Base-by-base conservation (phyloP, 768 basidiomycete genomes). In the Mycena belliarum region DNA sequence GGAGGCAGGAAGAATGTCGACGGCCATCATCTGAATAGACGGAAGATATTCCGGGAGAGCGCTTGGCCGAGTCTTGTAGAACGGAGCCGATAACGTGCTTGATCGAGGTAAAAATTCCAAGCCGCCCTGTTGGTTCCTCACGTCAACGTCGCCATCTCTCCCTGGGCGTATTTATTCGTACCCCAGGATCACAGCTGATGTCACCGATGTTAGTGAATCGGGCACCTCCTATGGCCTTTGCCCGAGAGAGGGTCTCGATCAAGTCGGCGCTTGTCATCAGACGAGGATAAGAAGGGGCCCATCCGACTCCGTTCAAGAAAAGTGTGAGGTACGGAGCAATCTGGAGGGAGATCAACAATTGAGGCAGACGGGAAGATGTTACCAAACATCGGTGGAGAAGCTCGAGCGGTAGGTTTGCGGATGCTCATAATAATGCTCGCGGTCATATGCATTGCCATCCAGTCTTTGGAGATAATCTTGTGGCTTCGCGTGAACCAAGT, bases 1-100 rank as follows among this genome's bases (percentile, higher is more conserved):
- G 54, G 89, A 83, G 0, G 95, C 82, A 0, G 95, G 95, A 5
- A 97, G 82, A 64, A 96, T 97, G 67, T 98, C 95, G 49, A 95
- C 89, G 0, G 91, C 83, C 84, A 95, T 94, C 64, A 96, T 85
- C 52, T 89, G 85, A 37, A 84, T 80, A n/a, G 76, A 73, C 0
- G 84, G 84, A 14, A 85, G 76, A 51, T 82, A 68, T 3, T 70
- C 63, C 0, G 79, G 75, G 6, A 81, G 72, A 16, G 66, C 68
- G 8, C 70, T 53, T 0, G 83, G 81, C 1, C 76, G 74, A 24
- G 76, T 68, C 41, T 76, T 81, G 72, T 85, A 91, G 69, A 85
- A 86, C 0, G 95, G 95, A 6, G 82, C 74, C 11, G 85, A 86
- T 51, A 95, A 82, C 0, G 94, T 95, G 0, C 93, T 89, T 8